phyloP scores from a whole-genome alignment of 1,139 yeast genomes.

The Candida sp. region DNA sequence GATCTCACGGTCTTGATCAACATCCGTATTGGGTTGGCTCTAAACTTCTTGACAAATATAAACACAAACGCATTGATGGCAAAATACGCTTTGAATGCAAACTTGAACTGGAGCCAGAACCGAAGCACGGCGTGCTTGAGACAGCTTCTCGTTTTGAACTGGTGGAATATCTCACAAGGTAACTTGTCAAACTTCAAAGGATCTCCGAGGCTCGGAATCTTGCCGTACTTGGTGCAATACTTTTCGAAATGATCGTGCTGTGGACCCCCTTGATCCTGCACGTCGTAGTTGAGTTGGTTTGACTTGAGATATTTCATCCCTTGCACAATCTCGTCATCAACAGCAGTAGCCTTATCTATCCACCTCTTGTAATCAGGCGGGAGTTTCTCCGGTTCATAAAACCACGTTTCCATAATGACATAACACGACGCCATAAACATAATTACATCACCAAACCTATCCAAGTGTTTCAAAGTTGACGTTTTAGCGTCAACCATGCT shows the following conservation, averaged over 20 bases:
- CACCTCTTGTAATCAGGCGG: conserved; percentile 41
- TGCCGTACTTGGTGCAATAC: conserved; percentile 26
- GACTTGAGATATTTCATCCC: conserved; percentile 29
- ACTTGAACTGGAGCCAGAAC: conserved; percentile 34
- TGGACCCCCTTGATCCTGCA: neutral
- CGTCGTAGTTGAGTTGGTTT: conserved; percentile 8
- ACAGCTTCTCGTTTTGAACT: conserved; percentile 34
- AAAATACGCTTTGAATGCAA: conserved; percentile 32
- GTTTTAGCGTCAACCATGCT: conserved; percentile 10
- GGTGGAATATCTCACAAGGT: conserved; percentile 41
- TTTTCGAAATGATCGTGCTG: conserved; percentile 22
- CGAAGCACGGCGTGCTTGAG: conserved; percentile 39
- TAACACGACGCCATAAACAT: conserved; percentile 24
- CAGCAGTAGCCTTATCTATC: conserved; percentile 44
- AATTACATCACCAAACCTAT: conserved; percentile 17
- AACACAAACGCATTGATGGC: conserved; percentile 21
- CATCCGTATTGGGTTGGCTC: conserved; percentile 12
- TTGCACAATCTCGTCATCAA: conserved; percentile 36
- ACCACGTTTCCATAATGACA: conserved; percentile 45
- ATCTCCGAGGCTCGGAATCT: conserved; percentile 27
- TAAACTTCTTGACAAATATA: conserved; percentile 16
- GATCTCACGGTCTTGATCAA: conserved; percentile 27
- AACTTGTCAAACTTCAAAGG: conserved; percentile 29
- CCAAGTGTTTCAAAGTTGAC: neutral
- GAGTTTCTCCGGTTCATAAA: conserved; percentile 35